phyloP scores from a whole-genome alignment of 192 early-diverging fungal genomes.

The Irineochytrium annulatum region DNA sequence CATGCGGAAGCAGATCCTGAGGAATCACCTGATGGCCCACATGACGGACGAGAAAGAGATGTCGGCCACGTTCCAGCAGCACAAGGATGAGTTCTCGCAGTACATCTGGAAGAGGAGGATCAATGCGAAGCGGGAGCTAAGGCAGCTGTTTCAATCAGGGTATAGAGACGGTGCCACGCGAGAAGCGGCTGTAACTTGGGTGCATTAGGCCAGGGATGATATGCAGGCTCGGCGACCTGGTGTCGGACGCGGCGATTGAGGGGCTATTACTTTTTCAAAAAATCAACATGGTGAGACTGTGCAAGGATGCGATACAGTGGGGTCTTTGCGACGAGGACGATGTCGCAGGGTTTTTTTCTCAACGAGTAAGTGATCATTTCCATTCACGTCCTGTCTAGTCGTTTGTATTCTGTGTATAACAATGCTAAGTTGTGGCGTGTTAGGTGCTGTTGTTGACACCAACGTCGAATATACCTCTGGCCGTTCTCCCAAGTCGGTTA shows the following conservation, averaged over 20 bases:
- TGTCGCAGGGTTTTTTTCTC: conserved; percentile 35
- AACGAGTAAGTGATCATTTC: conserved; percentile 27
- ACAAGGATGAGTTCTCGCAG: conserved; percentile 52
- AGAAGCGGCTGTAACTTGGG: not conserved
- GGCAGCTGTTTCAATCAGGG: conserved; percentile 48
- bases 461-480: no score
- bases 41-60: conserved; percentile 56
- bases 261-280: conserved; percentile 40
- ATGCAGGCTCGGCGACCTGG: conserved; percentile 49
- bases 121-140: conserved; percentile 36
- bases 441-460: no score
- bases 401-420: no score
- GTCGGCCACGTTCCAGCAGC: conserved; percentile 36
- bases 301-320: conserved; percentile 36
- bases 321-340: conserved; percentile 38
- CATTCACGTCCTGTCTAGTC: no score
- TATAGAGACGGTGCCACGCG: conserved; percentile 3
- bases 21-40: conserved; percentile 36
- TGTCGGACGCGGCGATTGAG: conserved; percentile 38
- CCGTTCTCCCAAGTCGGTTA: no score
- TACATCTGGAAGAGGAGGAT: conserved; percentile 53
- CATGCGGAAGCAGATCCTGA: conserved; percentile 41
- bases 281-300: conserved; percentile 37
- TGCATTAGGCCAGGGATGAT: conserved; percentile 41
- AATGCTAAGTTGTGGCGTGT: no score